Percentiles rank a stretch among this genome's conserved stretches.
Conservation (phyloP, 2,329 filamentous ascomycete species). For the Pyricularia grisea region DNA sequence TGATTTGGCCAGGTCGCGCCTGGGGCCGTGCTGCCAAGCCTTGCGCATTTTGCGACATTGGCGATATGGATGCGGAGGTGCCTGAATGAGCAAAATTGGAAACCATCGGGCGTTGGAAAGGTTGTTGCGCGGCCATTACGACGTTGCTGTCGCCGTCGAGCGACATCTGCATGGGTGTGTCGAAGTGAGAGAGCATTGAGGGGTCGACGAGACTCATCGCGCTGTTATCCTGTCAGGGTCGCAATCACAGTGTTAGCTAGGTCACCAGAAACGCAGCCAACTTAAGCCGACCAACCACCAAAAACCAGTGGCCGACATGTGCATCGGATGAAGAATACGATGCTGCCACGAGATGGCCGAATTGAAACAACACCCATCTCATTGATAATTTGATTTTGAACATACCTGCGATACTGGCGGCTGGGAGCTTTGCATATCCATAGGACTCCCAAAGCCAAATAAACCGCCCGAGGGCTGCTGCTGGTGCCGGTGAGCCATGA, state of each 20-base stretch:
- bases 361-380: neutral
- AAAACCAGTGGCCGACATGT: neutral
- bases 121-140: constrained; percentile 1
- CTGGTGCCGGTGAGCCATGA: constrained; percentile 12
- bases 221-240: constrained; percentile 16
- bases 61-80: neutral
- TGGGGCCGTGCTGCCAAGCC: neutral
- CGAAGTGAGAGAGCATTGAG: constrained; percentile 24
- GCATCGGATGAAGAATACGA: neutral
- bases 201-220: constrained; percentile 35
- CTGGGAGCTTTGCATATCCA: neutral
- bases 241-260: neutral
- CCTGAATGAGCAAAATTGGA: neutral
- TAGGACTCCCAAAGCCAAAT: constrained; percentile 2
- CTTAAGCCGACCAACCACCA: neutral
- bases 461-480: constrained; percentile 6
- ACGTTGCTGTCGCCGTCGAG: constrained; percentile 25
- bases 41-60: neutral
- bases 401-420: constrained; percentile 1
- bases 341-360: neutral
- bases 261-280: neutral
- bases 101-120: constrained; percentile 1
- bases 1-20: neutral
- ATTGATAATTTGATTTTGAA: neutral
- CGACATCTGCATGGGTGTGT: constrained; percentile 29